These are phyloP conservation scores for Incumbomyces delicatus DNA, from an alignment of 2,329 filamentous ascomycete species.

Conservation along the genomic window DNA sequence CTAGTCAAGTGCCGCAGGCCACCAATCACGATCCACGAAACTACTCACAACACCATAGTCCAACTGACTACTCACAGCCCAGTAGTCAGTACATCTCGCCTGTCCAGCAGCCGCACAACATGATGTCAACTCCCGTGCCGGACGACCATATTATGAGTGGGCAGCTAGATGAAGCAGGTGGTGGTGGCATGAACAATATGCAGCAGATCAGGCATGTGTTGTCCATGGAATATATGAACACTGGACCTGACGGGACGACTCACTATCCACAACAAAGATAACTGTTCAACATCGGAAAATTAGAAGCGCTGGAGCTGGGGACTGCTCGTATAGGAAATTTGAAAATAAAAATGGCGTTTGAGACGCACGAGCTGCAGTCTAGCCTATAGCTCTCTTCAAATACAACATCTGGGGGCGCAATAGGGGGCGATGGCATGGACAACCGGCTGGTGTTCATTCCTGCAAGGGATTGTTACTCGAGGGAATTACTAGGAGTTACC, in stretches of 20 bases:
- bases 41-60: slow-evolving; percentile 6
- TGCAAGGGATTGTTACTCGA: too few species aligned
- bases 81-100: slow-evolving; percentile 11
- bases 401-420: too few species aligned
- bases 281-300: background rate
- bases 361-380: too few species aligned
- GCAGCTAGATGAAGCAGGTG: slow-evolving; percentile 4
- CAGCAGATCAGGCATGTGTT: slow-evolving; percentile 21
- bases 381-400: too few species aligned
- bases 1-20: slow-evolving; percentile 1
- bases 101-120: slow-evolving; percentile 7
- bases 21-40: slow-evolving; percentile 5
- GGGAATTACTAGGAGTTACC: too few species aligned
- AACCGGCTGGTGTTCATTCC: too few species aligned
- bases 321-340: too few species aligned
- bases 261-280: slow-evolving; percentile 1
- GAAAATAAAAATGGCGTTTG: too few species aligned
- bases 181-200: slow-evolving; percentile 19
- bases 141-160: slow-evolving; percentile 21
- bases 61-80: slow-evolving; percentile 8
- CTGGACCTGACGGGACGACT: slow-evolving; percentile 1
- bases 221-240: slow-evolving; percentile 20
- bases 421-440: too few species aligned
- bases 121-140: slow-evolving; percentile 10
- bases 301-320: too few species aligned